A percentile compares a stretch with the other conserved stretches of the same genome.
These are phyloP conservation scores for Camillea tinctor DNA, from an alignment of 2,329 filamentous ascomycete genomes.

Conservation along the genomic window DNA sequence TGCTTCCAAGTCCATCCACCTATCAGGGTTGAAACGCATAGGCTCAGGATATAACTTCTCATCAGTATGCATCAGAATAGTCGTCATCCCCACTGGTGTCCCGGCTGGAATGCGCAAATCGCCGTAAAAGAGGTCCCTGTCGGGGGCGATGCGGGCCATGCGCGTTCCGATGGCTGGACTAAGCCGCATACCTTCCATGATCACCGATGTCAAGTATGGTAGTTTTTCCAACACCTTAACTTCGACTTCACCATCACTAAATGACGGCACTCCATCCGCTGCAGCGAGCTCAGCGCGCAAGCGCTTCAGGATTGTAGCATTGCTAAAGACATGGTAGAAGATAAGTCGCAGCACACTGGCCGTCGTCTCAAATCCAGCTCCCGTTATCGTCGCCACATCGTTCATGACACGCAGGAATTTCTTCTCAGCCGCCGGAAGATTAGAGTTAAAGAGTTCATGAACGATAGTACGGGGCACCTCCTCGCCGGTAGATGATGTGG, in stretches of 20 bases:
- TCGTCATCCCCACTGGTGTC: conserved; percentile 30
- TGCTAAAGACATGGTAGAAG: conserved; percentile 15
- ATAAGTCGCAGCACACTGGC: conserved; percentile 13
- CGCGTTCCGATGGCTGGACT: conserved; percentile 41
- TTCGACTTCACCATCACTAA: too few relatives aligned
- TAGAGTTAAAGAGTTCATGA: conserved; percentile 13
- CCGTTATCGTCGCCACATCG: conserved; percentile 11
- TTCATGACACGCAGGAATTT: conserved; percentile 6
- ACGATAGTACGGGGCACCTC: conserved; percentile 15
- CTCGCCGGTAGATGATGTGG: too few relatives aligned
- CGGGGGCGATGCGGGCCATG: conserved; percentile 41
- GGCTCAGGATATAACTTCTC: conserved; percentile 20
- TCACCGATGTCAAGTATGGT: conserved; percentile 42
- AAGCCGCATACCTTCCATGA: conserved; percentile 45
- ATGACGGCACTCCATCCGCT: too few relatives aligned
- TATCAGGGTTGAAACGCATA: conserved; percentile 24
- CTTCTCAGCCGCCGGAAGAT: conserved; percentile 15
- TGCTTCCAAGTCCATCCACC: conserved; percentile 24
- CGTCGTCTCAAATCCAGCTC: conserved; percentile 16
- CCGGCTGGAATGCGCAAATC: conserved; percentile 26
- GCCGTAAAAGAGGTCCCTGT: conserved; percentile 20
- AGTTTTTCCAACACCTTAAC: conserved; percentile 17
- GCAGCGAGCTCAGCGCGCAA: conserved; percentile 11
- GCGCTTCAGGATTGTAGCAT: conserved; percentile 13
- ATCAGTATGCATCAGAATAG: conserved; percentile 24